Evolutionary conservation across 306 rosid species (phyloP), one percentile per base, ranked within the genome.

Genomic region (Vigna mungo): DNA sequence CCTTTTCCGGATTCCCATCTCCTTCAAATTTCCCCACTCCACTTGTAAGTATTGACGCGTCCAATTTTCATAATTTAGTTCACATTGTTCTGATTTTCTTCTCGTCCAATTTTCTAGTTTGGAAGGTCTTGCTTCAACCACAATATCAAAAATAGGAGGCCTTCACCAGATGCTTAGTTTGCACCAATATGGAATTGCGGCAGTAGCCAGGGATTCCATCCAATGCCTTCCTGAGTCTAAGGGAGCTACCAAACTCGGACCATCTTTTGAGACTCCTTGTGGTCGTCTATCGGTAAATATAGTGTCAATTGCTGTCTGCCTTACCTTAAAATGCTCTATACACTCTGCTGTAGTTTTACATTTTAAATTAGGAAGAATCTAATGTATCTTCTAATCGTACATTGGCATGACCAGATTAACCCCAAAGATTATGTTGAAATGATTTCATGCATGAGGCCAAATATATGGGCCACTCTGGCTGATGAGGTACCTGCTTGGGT

Each of bases 401-500:
- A 7, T 53, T 77, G 41, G 17, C 77, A 55, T 74, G 68, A n/a
- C 59, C 85, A 94, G 98, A 83, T 95, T 73, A 90, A 86, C 86
- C 97, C 97, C 41, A 91, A 76, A 58, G 96, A 88, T 41, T 95
- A 88, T 81, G 79, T 88, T 72, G 94, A 90, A 67, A 81, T 92
- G 90, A 90, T 95, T 73, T 86, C 89, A 58, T 82, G 80, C 80
- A 80, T 95, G 90, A 87, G 72, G 81, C 97, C 97, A 15, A 85
- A 92, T 61, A 72, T 90, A 62, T 95, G 99, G 99, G 92, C 84
- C 15, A 62, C 92, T 83, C 86, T 95, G 93, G 93, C 97, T 32
- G 97, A 95, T 75, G 99, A 95, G 78, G 97, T 92, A 36, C 97
- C 99, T 59, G 85, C 93, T 30, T 92, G 97, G 97, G 99, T 89